phyloP scores from a whole-genome alignment of 164 flowering plant species.

The Stephania yunnanensis region DNA sequence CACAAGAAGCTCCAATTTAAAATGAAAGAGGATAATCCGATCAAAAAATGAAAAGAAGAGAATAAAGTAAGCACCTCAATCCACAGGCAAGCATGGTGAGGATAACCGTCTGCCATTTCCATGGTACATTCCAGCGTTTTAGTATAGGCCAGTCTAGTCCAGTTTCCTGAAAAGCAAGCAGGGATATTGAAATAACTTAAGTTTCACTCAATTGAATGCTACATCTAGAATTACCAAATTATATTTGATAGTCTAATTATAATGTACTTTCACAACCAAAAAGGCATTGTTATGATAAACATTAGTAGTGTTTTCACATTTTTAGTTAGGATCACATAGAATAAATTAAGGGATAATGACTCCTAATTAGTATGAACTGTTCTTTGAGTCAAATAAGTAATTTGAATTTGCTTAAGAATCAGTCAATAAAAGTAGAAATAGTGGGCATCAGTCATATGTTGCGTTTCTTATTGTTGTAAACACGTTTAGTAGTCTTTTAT shows the following conservation, averaged over 20 bases:
- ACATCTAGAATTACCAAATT: neutral
- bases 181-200: neutral
- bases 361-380: no score
- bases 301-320: no score
- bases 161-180: constrained; percentile 27
- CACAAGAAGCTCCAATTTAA: no score
- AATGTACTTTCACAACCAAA: neutral
- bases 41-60: neutral
- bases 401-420: neutral
- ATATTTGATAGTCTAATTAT: neutral
- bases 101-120: constrained; percentile 79
- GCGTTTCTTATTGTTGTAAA: no score
- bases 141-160: constrained; percentile 53
- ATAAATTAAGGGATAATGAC: no score
- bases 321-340: no score
- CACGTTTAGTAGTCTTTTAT: no score
- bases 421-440: neutral
- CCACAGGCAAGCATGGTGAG: constrained; percentile 80
- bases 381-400: no score
- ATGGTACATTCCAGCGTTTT: constrained; percentile 84
- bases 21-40: neutral
- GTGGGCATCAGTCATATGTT: neutral
- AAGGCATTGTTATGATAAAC: neutral
- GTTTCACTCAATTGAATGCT: neutral
- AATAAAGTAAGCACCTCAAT: constrained; percentile 45